Conservation (phyloP, 345 rosid genomes). For the Gossypium thurberi region DNA sequence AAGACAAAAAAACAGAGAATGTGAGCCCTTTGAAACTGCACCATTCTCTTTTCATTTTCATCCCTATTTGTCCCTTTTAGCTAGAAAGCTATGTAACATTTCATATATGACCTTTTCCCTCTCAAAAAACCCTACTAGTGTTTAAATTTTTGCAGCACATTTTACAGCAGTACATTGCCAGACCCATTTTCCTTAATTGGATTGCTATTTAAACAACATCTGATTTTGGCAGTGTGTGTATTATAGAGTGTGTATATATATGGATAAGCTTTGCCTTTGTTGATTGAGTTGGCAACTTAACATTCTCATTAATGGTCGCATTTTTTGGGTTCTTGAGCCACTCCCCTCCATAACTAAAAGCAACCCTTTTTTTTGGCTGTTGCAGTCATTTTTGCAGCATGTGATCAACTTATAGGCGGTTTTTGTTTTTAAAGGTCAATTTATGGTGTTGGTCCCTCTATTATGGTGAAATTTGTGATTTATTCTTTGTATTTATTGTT, state of each 20-base stretch:
- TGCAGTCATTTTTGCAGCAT: neutral
- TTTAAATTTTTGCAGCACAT: neutral
- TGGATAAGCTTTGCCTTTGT: neutral
- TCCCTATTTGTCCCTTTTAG: neutral
- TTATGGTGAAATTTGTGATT: neutral
- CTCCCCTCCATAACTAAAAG: neutral
- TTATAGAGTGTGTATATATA: neutral
- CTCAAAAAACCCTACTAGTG: no score
- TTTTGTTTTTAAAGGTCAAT: neutral
- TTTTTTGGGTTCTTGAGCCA: constrained; percentile 9
- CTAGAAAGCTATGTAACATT: constrained; percentile 5
- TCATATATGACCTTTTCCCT: neutral
- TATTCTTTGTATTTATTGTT: neutral
- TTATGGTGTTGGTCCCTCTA: neutral
- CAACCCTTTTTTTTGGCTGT: neutral
- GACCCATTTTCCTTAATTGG: neutral
- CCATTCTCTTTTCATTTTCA: neutral
- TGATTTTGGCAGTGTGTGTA: neutral
- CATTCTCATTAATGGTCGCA: constrained; percentile 6
- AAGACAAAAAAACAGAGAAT: constrained; percentile 4
- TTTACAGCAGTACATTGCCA: constrained; percentile 1
- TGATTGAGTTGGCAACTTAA: neutral
- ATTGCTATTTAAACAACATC: neutral
- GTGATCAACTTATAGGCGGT: neutral
- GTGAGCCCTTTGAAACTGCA: neutral